Percentiles rank a stretch among this genome's conserved stretches.
Conservation (phyloP, 2,329 filamentous ascomycete species). For the Boeremia exigua region DNA sequence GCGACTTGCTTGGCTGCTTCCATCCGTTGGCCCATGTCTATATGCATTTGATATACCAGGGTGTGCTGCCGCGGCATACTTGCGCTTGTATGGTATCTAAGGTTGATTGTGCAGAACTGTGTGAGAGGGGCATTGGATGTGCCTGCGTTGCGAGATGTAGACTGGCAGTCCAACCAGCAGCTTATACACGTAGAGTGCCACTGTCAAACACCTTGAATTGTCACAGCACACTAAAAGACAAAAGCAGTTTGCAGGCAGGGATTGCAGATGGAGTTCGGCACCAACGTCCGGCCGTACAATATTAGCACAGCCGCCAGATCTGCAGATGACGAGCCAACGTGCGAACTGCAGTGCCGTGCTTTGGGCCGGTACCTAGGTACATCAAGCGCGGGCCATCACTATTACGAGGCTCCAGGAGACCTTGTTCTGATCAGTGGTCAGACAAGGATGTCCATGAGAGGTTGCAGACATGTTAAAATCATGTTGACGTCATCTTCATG, state of each 20-base stretch:
- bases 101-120: neutral
- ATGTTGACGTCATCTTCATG: too few relatives aligned
- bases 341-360: neutral
- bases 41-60: too few relatives aligned
- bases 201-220: neutral
- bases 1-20: neutral
- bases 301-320: slow-evolving; percentile 3
- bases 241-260: neutral
- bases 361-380: too few relatives aligned
- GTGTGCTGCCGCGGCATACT: too few relatives aligned
- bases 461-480: too few relatives aligned
- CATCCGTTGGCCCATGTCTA: slow-evolving; percentile 5
- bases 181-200: neutral
- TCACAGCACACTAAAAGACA: neutral
- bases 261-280: neutral
- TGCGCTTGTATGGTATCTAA: too few relatives aligned
- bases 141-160: neutral
- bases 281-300: slow-evolving; percentile 3
- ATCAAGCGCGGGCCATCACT: too few relatives aligned
- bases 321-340: neutral
- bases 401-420: too few relatives aligned
- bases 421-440: too few relatives aligned
- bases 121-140: neutral
- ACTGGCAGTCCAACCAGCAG: too few relatives aligned
- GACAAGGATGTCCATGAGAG: too few relatives aligned